A percentile compares a stretch with the other conserved stretches of the same genome.
These are phyloP conservation scores for Oryza nivara DNA, from an alignment of 176 grass and related monocot species.

Conservation along the genomic window DNA sequence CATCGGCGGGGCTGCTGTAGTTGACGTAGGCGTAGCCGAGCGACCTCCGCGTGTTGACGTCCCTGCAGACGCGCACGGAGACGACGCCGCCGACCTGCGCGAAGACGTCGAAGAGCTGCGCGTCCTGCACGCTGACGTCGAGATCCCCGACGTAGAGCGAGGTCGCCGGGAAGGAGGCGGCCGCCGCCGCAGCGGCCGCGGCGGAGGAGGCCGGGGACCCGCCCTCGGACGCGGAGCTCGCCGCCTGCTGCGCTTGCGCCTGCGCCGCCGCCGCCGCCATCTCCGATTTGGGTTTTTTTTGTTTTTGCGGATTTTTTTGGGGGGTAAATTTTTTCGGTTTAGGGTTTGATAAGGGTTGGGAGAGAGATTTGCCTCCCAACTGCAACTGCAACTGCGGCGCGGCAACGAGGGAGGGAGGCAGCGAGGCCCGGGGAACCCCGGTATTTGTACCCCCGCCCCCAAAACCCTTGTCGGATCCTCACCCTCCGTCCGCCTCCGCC, in stretches of 20 bases:
- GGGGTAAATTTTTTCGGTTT: slow-evolving; percentile 50
- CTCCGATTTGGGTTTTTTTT: slow-evolving; percentile 31
- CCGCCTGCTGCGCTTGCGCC: slow-evolving; percentile 35
- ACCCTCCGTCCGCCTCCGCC: slow-evolving; percentile 5
- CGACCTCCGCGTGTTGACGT: slow-evolving; percentile 74
- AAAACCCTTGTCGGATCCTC: slow-evolving; percentile 26
- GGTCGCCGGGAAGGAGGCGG: slow-evolving; percentile 58
- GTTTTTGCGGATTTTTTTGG: slow-evolving; percentile 59
- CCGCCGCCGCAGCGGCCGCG: background rate
- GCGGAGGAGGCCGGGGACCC: slow-evolving; percentile 33
- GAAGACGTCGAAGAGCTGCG: slow-evolving; percentile 93
- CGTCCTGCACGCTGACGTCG: slow-evolving; percentile 74
- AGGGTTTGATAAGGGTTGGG: slow-evolving; percentile 67
- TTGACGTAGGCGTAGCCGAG: slow-evolving; percentile 98
- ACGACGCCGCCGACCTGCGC: slow-evolving; percentile 85
- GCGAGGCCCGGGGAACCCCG: background rate
- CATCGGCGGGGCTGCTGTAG: slow-evolving; percentile 78
- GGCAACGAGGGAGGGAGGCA: background rate
- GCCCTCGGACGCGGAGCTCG: slow-evolving; percentile 41
- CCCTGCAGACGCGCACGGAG: slow-evolving; percentile 94
- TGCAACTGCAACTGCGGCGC: slow-evolving; percentile 21
- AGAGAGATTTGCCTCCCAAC: slow-evolving; percentile 50
- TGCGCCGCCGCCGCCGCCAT: slow-evolving; percentile 39
- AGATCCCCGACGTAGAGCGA: slow-evolving; percentile 96
- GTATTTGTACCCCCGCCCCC: slow-evolving; percentile 41